These are phyloP conservation scores for Penicillium olsonii DNA, from an alignment of 2,329 filamentous ascomycete genomes.

Conservation along the genomic window DNA sequence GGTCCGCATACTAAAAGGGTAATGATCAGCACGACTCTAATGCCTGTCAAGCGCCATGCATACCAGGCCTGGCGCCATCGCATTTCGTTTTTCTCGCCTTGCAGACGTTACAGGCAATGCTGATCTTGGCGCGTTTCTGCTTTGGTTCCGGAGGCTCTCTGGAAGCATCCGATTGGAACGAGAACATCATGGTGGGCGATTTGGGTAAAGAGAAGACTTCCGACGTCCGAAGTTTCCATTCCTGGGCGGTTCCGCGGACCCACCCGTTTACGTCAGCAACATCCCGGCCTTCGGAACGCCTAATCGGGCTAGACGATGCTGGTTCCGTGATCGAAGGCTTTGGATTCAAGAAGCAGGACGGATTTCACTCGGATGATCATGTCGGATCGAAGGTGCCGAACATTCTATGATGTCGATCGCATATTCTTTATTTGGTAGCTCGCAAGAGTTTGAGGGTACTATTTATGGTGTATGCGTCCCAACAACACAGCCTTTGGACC, in stretches of 20 bases:
- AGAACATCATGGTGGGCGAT: constrained; percentile 6
- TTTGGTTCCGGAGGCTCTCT: not conserved
- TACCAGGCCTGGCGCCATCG: constrained; percentile 7
- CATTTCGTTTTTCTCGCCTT: constrained; percentile 10
- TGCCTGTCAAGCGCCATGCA: not conserved
- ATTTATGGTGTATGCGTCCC: not conserved
- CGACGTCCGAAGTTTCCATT: not conserved
- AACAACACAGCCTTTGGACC: not conserved
- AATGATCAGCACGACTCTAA: not conserved
- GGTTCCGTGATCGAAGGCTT: not conserved
- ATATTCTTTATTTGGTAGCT: not conserved
- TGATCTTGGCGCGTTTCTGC: constrained; percentile 4
- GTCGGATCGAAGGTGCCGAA: not conserved
- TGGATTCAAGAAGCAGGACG: not conserved
- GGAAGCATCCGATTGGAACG: constrained; percentile 2
- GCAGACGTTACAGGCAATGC: constrained; percentile 6
- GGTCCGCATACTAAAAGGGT: not conserved
- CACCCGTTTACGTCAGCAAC: not conserved
- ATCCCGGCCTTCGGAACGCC: not conserved
- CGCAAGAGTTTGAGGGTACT: not conserved
- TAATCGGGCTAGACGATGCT: not conserved
- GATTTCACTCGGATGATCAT: not conserved
- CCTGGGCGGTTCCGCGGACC: not conserved
- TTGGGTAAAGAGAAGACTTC: not conserved
- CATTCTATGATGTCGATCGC: not conserved